Percentiles rank a stretch among this genome's conserved stretches.
phyloP scores from a whole-genome alignment of 2,329 filamentous ascomycete genomes.

The Arthroderma uncinatum region DNA sequence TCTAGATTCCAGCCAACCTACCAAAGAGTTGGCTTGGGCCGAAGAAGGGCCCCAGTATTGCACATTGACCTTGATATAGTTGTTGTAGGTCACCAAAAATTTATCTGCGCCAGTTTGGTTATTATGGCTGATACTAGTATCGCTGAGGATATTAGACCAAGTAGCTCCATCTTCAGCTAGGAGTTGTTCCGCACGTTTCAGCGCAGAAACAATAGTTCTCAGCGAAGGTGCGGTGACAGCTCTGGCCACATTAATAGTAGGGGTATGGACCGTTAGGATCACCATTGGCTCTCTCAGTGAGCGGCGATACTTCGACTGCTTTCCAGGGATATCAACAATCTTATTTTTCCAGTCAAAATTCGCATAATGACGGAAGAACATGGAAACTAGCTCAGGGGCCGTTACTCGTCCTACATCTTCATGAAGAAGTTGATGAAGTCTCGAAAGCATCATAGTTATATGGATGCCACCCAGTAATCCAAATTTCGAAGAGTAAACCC shows the following conservation, averaged over 20 bases:
- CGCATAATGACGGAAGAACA: constrained; percentile 55
- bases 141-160: constrained; percentile 37
- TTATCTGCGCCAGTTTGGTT: constrained; percentile 22
- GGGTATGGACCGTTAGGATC: constrained; percentile 52
- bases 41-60: constrained; percentile 55
- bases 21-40: constrained; percentile 43
- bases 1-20: constrained; percentile 55
- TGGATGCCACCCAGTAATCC: constrained; percentile 56
- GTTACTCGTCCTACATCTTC: constrained; percentile 30
- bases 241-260: constrained; percentile 49
- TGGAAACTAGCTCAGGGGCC: constrained; percentile 42
- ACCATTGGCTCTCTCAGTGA: constrained; percentile 50
- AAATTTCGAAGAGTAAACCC: constrained; percentile 54
- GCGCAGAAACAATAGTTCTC: constrained; percentile 41
- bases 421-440: constrained; percentile 47
- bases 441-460: constrained; percentile 50
- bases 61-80: constrained; percentile 50
- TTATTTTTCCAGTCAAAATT: constrained; percentile 47
- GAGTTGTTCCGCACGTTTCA: constrained; percentile 37
- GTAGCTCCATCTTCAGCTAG: constrained; percentile 29
- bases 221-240: constrained; percentile 45
- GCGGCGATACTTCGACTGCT: constrained; percentile 39
- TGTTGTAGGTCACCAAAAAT: constrained; percentile 44
- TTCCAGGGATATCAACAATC: constrained; percentile 45
- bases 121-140: constrained; percentile 8